Base-by-base conservation (phyloP, 306 rosid genomes). In the Lupinus albus region DNA sequence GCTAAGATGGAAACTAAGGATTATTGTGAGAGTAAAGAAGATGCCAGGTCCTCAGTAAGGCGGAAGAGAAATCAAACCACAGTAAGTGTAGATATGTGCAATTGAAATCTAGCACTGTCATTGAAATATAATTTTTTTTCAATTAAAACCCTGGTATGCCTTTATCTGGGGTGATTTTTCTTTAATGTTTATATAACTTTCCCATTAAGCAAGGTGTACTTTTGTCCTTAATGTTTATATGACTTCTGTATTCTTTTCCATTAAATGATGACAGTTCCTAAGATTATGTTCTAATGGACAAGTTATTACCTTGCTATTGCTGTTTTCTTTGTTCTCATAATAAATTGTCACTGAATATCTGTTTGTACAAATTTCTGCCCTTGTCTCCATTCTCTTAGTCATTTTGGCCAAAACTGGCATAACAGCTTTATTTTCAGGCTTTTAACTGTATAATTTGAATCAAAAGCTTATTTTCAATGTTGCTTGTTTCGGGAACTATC, bases 31-130 rank as follows among this genome's bases (percentile, higher is more conserved):
- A 79, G 67, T 78, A 75, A 42, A 52, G 70, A 68, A 14, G 79
- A 73, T 8, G 62, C 18, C 33, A 71, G 54, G 54, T 36, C 66
- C 3, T 32, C 78, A 11, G 14, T 66, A 61, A 61, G 61, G 65
- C 35, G 46, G 80, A 81, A 61, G 71, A 71, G 78, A 78, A 79
- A 74, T 65, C 21, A 30, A 44, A 14, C 69, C 32, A 20, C 56
- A 61, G 75, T 7, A 15, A 61, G 60, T 70, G 80, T 52, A 53
- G 71, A 73, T 81, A 86, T 84, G 71, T 63, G 63, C 57, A 39
- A 17, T 64, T 61, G 45, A 53, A 65, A 63, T 62, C 59, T 20
- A 47, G 15, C 32, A 8, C 39, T 25, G 54, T 30, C 39, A 11
- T 71, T 68, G 35, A 66, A 30, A 28, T 11, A 47, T 59, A 39